A percentile compares a stretch with the other conserved stretches of the same genome.
Conservation (phyloP, 495 filamentous ascomycete genomes). For the Neurospora sp. region DNA sequence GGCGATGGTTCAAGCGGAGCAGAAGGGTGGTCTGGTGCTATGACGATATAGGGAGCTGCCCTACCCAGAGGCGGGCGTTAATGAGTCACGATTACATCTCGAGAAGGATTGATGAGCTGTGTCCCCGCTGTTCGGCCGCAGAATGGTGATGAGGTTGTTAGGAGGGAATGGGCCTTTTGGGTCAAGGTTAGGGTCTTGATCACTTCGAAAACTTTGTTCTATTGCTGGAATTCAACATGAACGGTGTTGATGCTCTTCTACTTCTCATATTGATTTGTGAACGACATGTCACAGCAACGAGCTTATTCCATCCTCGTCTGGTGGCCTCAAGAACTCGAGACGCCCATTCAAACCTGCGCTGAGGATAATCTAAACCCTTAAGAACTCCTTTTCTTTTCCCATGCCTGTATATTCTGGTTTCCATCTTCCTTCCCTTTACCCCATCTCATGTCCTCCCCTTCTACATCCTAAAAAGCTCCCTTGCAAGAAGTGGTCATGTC, state of each 20-base stretch:
- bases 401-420: background rate
- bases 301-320: background rate
- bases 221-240: background rate
- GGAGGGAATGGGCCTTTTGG: background rate
- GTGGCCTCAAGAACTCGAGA: background rate
- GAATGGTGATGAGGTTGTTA: background rate
- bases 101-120: background rate
- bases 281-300: background rate
- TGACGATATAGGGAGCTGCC: background rate
- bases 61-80: background rate
- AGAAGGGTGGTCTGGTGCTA: background rate
- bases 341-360: background rate
- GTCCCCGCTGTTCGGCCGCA: background rate
- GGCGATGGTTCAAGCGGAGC: background rate
- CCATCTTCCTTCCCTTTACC: background rate
- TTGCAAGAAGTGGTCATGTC: background rate
- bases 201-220: background rate
- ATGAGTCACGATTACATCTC: background rate
- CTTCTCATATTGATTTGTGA: background rate
- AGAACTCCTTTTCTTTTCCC: background rate
- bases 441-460: background rate
- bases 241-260: accelerated
- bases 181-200: background rate
- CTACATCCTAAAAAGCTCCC: too few species aligned
- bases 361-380: background rate